These are phyloP conservation scores for Cryptococcus sp. DNA, from an alignment of 1,284 basidiomycete species.

Conservation along the genomic window DNA sequence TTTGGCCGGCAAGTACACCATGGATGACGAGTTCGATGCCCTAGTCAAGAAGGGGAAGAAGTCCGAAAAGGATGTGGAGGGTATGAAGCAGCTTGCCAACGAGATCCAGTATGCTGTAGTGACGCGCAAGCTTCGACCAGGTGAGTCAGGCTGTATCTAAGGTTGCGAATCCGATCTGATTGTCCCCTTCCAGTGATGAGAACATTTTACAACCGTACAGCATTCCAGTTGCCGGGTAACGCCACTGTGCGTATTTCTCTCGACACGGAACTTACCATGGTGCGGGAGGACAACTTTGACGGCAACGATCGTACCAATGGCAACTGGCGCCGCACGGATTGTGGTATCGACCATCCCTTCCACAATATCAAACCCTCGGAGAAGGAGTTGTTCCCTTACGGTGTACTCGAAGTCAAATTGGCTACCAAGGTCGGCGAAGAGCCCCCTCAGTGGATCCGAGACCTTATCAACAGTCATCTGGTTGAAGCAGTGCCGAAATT, in stretches of 20 bases:
- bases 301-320: constrained; percentile 70
- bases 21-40: constrained; percentile 91
- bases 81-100: constrained; percentile 92
- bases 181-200: constrained; percentile 69
- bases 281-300: constrained; percentile 98
- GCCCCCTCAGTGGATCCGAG: constrained; percentile 94
- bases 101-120: constrained; percentile 93
- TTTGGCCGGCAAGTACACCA: constrained; percentile 83
- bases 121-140: constrained; percentile 78
- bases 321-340: constrained; percentile 94
- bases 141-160: constrained; percentile 54
- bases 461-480: constrained; percentile 89
- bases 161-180: constrained; percentile 2
- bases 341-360: constrained; percentile 92
- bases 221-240: constrained; percentile 97
- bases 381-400: constrained; percentile 88
- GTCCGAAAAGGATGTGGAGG: constrained; percentile 86
- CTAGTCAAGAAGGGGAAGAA: constrained; percentile 92
- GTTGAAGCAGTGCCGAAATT: constrained; percentile 92
- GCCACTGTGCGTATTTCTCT: constrained; percentile 97
- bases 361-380: constrained; percentile 74
- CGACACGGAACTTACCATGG: constrained; percentile 91
- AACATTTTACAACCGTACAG: constrained; percentile 99
- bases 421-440: constrained; percentile 96
- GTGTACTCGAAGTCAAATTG: constrained; percentile 94